Evolutionary conservation across 2,329 filamentous ascomycete genomes (phyloP).

Genomic region (Penicillium sp.): DNA sequence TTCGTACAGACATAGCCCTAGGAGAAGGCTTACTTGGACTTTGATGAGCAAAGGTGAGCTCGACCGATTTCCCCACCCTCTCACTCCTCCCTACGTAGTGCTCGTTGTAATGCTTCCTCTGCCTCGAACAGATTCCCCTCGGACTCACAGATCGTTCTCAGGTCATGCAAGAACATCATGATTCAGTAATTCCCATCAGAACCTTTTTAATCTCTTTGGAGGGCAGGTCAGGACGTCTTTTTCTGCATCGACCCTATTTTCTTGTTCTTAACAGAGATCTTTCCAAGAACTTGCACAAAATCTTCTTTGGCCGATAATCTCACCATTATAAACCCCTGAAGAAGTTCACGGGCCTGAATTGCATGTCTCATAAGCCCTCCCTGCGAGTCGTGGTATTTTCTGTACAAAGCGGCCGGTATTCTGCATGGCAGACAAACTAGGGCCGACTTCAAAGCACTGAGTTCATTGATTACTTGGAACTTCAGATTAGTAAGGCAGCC

Average conservation of each 20-base stretch:
- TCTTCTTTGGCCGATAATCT: background rate
- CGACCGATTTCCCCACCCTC: background rate
- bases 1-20: background rate
- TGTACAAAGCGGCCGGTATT: background rate
- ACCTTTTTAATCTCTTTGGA: background rate
- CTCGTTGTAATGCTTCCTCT: background rate
- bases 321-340: background rate
- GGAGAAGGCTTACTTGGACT: background rate
- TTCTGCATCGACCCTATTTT: background rate
- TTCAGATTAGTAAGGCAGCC: background rate
- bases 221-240: background rate
- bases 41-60: background rate
- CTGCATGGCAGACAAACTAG: background rate
- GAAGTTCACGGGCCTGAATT: background rate
- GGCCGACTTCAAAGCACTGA: background rate
- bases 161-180: background rate
- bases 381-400: background rate
- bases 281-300: background rate
- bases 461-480: background rate
- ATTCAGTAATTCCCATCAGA: background rate
- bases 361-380: background rate
- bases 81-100: background rate
- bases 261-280: background rate
- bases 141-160: background rate
- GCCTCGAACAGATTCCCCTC: background rate